Evolutionary conservation across 306 rosid genomes (phyloP), one percentile per base, ranked within the genome.

Genomic region (Cicer chorassanicum): DNA sequence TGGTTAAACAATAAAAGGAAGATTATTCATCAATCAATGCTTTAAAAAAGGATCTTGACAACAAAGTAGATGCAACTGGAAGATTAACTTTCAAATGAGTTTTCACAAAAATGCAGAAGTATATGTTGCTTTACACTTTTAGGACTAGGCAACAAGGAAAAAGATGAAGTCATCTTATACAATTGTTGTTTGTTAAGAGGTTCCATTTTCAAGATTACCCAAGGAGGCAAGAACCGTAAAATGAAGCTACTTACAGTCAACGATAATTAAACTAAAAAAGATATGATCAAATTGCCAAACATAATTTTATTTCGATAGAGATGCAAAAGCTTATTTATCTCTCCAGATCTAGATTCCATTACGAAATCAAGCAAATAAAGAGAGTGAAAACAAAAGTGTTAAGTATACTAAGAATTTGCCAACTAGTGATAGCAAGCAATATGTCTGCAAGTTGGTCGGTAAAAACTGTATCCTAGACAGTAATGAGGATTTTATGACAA

Each of bases 331-430:
- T 16, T 29, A 39, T 15, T 57, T 16, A 42, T 50, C 53, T n/a
- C 60, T 59, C 68, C 45, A 66, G 1, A 43, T 38, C 21, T 9
- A 61, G 70, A 57, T 73, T 46, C 73, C 68, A 59, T 66, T 4
- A 41, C n/a, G 68, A 43, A n/a, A 53, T 38, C 14, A 60, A 68
- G 72, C 57, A 70, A 34, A 78, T 55, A 21, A 79, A 54, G 51
- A 45, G 62, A 43, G 12, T 2, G 12, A 56, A 65, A 67, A 42
- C 19, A 65, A 0, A 42, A 51, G 59, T 16, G 34, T 67, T 14
- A 62, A 51, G 29, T 13, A 36, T 43, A 68, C 19, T n/a, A 60
- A 49, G 67, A 43, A 61, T 61, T 75, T 8, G 39, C 7, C 19
- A 39, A 67, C 19, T 43, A 54, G 72, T 36, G 45, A 46, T 53